Base-by-base conservation (phyloP, 306 rosid genomes). In the Morella rubra region DNA sequence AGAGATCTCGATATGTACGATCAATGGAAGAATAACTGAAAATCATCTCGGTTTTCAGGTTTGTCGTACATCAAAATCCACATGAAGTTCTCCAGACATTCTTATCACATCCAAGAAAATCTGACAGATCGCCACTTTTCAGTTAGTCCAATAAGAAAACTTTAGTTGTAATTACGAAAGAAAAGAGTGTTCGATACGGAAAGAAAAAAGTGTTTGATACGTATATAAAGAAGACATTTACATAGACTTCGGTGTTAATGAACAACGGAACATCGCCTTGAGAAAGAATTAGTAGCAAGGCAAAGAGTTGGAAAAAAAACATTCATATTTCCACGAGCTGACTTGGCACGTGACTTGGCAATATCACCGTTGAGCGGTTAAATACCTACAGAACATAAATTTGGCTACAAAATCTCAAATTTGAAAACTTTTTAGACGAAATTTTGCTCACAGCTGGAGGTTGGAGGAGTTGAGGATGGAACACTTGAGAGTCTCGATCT, bases 381-480 rank as follows among this genome's bases (percentile, higher is more conserved):
- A 49, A 53, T 5, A 53, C 16, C n/a, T 5, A 6, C n/a, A 53
- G 16, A 18, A 18, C 59, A 53, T 7, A 15, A 13, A 53, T 53
- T 53, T 16, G 59, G 16, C 7, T 18, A 53, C 16, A 14, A 2
- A 5, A n/a, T 18, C 22, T 7, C 2, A 10, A 58, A 19, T 58
- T 58, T 9, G 40, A 7, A 22, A 20, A 12, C 22, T 9, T 10
- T 18, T 58, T 3, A 12, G 22, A 22, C 24, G 22, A 22, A 7
- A 3, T 58, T 58, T 22, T 44, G 76, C 83, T 76, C 27, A 87
- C 99, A 80, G 82, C 51, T 85, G 79, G 69, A 77, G 27, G 41
- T 83, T 78, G 79, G 97, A 82, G 55, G 97, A 95, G 64, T 72
- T 95, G 69, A 95, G 96, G 46, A 91, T 90, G 55, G 93, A 88